Evolutionary conservation across 1,284 basidiomycete genomes (phyloP), one percentile per base, ranked within the genome.

Genomic region (Melanopsichium pennsylvanicum): DNA sequence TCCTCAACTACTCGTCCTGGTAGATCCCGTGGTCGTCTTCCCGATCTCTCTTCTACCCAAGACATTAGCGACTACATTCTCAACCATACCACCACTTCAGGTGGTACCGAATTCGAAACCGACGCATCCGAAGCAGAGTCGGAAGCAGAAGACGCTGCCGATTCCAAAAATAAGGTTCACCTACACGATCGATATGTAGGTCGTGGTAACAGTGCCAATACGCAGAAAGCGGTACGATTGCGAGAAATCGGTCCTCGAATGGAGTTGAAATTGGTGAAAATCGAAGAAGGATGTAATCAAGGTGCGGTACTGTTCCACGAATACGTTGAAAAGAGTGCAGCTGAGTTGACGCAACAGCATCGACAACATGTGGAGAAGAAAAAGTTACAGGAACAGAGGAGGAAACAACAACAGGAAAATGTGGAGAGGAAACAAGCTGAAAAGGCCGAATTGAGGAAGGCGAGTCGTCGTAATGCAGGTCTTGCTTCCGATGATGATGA

Each of bases 51-150:
- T 3, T 89, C 88, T 68, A 92, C 94, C 72, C 89, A 90, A 76
- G 95, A 99, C 81, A 90, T 99, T 40, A 92, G 94, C 3, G 95
- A 98, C 82, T 99, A 97, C 82, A 84, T 99, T 56, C 85, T 98
- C 29, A 84, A 92, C 25, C 86, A 86, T 66, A 88, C 89, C 51
- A 83, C 85, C 11, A 78, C 77, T 15, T 72, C 55, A 18, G 42
- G 23, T 26, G 11, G 75, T 59, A 90, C 88, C 52, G 92, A 90
- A 36, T 82, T 78, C 42, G 85, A 85, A 71, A 84, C 82, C 29
- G 85, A 85, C 49, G 79, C 76, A 27, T 78, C 83, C 75, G 86
- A 78, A 51, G 78, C 85, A 44, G 88, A 89, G 66, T 92, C 91
- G 70, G 89, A 86, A 12, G 92, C 88, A 43, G 92, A 90, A 32